phyloP scores from a whole-genome alignment of 2,329 filamentous ascomycete species.

The Rutstroemia sydowiana region DNA sequence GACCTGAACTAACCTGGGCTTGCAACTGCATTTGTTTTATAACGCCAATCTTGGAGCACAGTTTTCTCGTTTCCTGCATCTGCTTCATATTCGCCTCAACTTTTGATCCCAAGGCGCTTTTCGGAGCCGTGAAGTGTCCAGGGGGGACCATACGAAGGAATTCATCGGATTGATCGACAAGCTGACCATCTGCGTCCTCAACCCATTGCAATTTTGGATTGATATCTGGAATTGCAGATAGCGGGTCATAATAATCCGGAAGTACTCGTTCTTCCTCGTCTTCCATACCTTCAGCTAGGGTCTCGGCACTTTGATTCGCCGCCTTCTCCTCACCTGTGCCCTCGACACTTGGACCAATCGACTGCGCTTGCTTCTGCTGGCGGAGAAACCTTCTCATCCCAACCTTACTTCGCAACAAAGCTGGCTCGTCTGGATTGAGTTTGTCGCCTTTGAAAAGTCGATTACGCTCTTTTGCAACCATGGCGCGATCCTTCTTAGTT shows the following conservation, averaged over 20 bases:
- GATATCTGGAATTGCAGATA: slow-evolving; percentile 81
- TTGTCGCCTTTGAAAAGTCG: slow-evolving; percentile 79
- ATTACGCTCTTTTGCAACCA: slow-evolving; percentile 77
- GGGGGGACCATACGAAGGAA: slow-evolving; percentile 70
- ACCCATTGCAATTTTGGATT: slow-evolving; percentile 74
- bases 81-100: slow-evolving; percentile 89
- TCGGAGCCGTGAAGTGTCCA: slow-evolving; percentile 68
- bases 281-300: slow-evolving; percentile 90
- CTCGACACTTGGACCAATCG: slow-evolving; percentile 37
- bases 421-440: slow-evolving; percentile 81
- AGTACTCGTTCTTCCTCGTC: slow-evolving; percentile 70
- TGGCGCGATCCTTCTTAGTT: slow-evolving; percentile 89
- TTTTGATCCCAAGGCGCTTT: slow-evolving; percentile 66
- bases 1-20: slow-evolving; percentile 65
- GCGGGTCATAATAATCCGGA: slow-evolving; percentile 89
- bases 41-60: slow-evolving; percentile 92
- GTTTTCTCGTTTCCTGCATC: slow-evolving; percentile 93
- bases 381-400: slow-evolving; percentile 86
- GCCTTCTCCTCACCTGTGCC: slow-evolving; percentile 42
- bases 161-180: slow-evolving; percentile 81
- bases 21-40: slow-evolving; percentile 99
- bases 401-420: slow-evolving; percentile 73
- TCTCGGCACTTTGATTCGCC: slow-evolving; percentile 52
- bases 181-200: slow-evolving; percentile 80
- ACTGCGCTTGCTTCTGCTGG: slow-evolving; percentile 63